Percentiles rank a stretch among this genome's conserved stretches.
These are phyloP conservation scores for Hippophae rhamnoides DNA, from an alignment of 306 rosid species.

Conservation along the genomic window DNA sequence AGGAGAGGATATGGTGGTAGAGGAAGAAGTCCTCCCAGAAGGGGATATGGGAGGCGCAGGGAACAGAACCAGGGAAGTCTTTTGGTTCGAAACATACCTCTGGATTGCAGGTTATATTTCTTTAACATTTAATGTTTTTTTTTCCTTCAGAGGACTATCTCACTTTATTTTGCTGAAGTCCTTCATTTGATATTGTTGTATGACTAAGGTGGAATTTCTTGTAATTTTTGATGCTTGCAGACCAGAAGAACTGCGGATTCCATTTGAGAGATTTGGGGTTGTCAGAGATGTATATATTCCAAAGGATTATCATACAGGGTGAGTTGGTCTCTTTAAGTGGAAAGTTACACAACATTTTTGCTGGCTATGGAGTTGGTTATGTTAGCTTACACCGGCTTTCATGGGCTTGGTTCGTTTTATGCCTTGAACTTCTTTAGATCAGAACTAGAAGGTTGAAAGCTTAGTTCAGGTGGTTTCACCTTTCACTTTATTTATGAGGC, in stretches of 20 bases:
- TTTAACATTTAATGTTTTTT: neutral
- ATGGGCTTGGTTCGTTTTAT: neutral
- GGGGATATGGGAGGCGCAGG: constrained; percentile 61
- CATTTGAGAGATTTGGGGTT: constrained; percentile 85
- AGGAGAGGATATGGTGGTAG: constrained; percentile 32
- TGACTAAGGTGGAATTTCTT: neutral
- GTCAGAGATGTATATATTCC: constrained; percentile 96
- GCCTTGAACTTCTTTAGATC: neutral
- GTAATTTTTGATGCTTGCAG: constrained; percentile 24
- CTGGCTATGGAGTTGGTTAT: neutral
- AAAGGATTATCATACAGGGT: constrained; percentile 93
- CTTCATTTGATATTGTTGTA: neutral
- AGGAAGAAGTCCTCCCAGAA: constrained; percentile 9
- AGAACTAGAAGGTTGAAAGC: neutral
- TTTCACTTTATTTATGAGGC: too few species aligned
- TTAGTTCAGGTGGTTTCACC: neutral
- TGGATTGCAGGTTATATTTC: constrained; percentile 49
- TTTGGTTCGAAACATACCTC: constrained; percentile 91
- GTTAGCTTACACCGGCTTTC: neutral
- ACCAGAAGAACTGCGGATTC: constrained; percentile 71
- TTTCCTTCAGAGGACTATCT: neutral
- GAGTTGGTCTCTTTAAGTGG: constrained; percentile 16
- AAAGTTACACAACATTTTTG: neutral
- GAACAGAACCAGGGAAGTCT: constrained; percentile 74
- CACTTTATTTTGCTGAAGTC: neutral